Conservation (phyloP, 768 basidiomycete species). For the Rhizopogon vesiculosus region DNA sequence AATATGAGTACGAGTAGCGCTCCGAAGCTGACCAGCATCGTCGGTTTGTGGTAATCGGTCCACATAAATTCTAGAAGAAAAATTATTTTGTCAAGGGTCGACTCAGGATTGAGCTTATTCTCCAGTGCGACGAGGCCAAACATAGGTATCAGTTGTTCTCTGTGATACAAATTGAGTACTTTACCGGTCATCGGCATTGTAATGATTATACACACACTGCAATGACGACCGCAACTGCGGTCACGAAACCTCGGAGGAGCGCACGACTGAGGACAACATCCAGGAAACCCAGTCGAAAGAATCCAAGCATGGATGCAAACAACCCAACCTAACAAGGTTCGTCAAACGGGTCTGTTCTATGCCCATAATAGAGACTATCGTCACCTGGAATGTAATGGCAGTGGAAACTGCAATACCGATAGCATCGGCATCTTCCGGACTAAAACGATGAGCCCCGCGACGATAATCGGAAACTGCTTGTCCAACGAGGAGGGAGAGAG, state of each 20-base stretch:
- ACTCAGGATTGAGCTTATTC: conserved; percentile 51
- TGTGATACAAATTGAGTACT: conserved; percentile 19
- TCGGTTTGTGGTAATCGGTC: conserved; percentile 55
- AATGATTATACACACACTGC: conserved; percentile 51
- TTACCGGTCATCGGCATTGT: background rate
- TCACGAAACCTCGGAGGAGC: conserved; percentile 81
- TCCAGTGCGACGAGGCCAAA: conserved; percentile 66
- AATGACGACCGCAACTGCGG: conserved; percentile 82
- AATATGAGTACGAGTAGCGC: conserved; percentile 63
- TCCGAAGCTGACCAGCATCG: conserved; percentile 70
- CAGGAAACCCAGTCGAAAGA: conserved; percentile 87
- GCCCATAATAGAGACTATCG: conserved; percentile 7
- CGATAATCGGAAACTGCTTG: conserved; percentile 76
- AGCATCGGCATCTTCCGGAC: conserved; percentile 35
- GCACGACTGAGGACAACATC: conserved; percentile 92
- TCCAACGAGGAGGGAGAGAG: conserved; percentile 81
- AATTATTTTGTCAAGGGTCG: conserved; percentile 69
- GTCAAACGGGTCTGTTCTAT: background rate
- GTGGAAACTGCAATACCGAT: conserved; percentile 70
- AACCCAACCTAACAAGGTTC: conserved; percentile 57
- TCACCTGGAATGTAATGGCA: conserved; percentile 78
- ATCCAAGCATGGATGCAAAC: conserved; percentile 80
- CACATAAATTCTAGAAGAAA: conserved; percentile 66
- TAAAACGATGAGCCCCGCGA: conserved; percentile 41
- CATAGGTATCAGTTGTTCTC: conserved; percentile 88